phyloP scores from a whole-genome alignment of 192 early-diverging fungal species.

The Umbelopsis sp. region DNA sequence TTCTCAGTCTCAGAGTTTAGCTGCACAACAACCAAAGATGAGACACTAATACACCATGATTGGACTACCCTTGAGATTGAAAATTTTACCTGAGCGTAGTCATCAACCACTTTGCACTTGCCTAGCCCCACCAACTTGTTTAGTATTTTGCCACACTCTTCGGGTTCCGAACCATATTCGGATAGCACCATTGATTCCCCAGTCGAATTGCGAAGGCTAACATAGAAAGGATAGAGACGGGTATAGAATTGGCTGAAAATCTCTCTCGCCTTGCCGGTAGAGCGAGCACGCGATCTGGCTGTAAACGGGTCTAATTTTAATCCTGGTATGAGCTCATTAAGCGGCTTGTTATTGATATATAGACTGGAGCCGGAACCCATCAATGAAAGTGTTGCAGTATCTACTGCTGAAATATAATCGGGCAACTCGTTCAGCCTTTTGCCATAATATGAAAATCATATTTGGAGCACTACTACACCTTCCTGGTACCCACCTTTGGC shows the following conservation, averaged over 20 bases:
- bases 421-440: constrained; percentile 27
- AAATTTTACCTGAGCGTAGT: constrained; percentile 60
- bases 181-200: constrained; percentile 72
- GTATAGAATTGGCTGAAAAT: constrained; percentile 64
- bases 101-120: constrained; percentile 50
- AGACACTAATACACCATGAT: background rate
- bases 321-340: constrained; percentile 46
- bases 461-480: background rate
- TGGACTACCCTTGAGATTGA: background rate
- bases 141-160: constrained; percentile 65
- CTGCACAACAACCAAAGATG: constrained; percentile 27
- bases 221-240: constrained; percentile 69
- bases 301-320: constrained; percentile 50
- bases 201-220: constrained; percentile 65
- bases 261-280: constrained; percentile 57
- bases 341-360: constrained; percentile 40
- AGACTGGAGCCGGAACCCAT: constrained; percentile 25
- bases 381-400: constrained; percentile 27
- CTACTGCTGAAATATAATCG: background rate
- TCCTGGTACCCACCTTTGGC: constrained; percentile 23
- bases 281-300: constrained; percentile 47
- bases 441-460: constrained; percentile 21
- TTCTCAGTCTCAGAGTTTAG: constrained; percentile 61
- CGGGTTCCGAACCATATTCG: constrained; percentile 65
- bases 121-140: constrained; percentile 55